These are phyloP conservation scores for Knufia fluminis DNA, from an alignment of 2,329 filamentous ascomycete species.

Conservation along the genomic window DNA sequence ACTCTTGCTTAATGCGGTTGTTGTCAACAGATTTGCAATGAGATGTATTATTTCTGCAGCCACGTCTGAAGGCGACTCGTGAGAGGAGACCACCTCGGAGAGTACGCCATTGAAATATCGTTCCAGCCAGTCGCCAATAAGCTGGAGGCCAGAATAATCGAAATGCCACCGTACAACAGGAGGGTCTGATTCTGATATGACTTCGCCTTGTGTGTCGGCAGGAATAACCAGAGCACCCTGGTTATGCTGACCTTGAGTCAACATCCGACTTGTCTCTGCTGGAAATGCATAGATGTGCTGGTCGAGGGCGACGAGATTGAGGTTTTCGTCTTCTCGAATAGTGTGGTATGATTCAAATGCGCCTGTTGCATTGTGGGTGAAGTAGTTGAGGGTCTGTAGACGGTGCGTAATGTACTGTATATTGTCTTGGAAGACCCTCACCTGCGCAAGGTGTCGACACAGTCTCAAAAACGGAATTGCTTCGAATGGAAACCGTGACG, in stretches of 20 bases:
- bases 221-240: conserved; percentile 14
- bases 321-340: conserved; percentile 75
- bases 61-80: conserved; percentile 49
- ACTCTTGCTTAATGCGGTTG: conserved; percentile 21
- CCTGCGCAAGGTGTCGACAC: conserved; percentile 53
- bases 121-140: conserved; percentile 61
- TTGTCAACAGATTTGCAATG: conserved; percentile 59
- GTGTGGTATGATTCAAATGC: conserved; percentile 65
- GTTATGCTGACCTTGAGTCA: conserved; percentile 22
- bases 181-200: conserved; percentile 72
- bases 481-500: conserved; percentile 77
- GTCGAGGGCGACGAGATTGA: conserved; percentile 62
- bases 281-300: conserved; percentile 45
- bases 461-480: conserved; percentile 67
- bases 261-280: conserved; percentile 22
- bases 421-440: conserved; percentile 37
- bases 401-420: conserved; percentile 49
- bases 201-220: conserved; percentile 38
- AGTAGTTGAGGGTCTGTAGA: conserved; percentile 58
- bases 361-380: conserved; percentile 66
- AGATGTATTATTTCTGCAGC: conserved; percentile 65
- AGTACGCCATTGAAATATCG: conserved; percentile 37
- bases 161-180: conserved; percentile 67
- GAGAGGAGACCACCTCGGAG: conserved; percentile 40
- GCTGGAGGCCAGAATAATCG: conserved; percentile 67